Conservation (phyloP, 2,329 filamentous ascomycete species). For the Domatiomyces catenatus region DNA sequence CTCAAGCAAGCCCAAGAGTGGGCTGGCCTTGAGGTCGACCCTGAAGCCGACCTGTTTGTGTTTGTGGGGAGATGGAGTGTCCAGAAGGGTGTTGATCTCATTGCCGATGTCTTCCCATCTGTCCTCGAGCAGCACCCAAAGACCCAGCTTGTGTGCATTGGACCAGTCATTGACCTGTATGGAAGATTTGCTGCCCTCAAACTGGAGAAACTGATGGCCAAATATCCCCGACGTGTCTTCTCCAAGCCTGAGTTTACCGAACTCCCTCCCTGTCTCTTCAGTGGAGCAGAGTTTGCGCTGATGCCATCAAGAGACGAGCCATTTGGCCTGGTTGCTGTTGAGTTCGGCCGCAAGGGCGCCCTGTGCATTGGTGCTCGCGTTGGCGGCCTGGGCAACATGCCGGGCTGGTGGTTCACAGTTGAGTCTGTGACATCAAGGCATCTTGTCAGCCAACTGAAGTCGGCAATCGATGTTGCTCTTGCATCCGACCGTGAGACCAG, state of each 20-base stretch:
- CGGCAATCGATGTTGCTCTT: constrained; percentile 37
- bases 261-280: constrained; percentile 44
- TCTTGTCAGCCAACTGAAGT: constrained; percentile 42
- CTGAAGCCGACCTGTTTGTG: constrained; percentile 41
- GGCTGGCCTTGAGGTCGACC: constrained; percentile 40
- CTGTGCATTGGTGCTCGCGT: constrained; percentile 43
- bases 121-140: constrained; percentile 39
- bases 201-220: constrained; percentile 39
- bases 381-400: constrained; percentile 45
- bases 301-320: constrained; percentile 46
- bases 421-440: constrained; percentile 41
- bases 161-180: constrained; percentile 44
- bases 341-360: constrained; percentile 45
- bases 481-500: constrained; percentile 35
- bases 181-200: constrained; percentile 45
- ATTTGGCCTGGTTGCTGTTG: constrained; percentile 44
- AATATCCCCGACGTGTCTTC: constrained; percentile 41
- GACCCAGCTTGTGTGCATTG: constrained; percentile 39
- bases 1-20: constrained; percentile 42
- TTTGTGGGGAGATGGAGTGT: constrained; percentile 46
- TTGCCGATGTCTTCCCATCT: constrained; percentile 44
- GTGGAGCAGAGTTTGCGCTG: constrained; percentile 43
- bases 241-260: constrained; percentile 45
- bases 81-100: constrained; percentile 42
- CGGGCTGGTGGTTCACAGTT: constrained; percentile 46